phyloP scores from a whole-genome alignment of 129 eudicot species.

The Chrysanthemum lavandulifolium region DNA sequence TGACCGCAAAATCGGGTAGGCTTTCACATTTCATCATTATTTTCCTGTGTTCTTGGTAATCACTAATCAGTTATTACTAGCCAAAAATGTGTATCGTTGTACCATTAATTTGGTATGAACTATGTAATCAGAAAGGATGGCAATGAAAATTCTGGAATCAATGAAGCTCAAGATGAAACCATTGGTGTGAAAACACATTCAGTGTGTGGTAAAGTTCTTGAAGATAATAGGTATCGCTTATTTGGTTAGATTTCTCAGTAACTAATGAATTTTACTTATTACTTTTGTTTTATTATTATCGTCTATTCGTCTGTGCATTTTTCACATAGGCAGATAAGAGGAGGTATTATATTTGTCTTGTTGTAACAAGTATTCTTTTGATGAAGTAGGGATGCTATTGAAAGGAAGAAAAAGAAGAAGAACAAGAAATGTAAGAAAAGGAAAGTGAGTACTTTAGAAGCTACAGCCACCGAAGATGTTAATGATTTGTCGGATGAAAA shows the following conservation, averaged over 20 bases:
- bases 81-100: not conserved
- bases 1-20: constrained; percentile 19
- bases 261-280: not conserved
- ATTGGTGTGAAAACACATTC: constrained; percentile 17
- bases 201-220: constrained; percentile 15
- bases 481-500: not conserved
- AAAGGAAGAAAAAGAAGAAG: constrained; percentile 8
- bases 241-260: not conserved
- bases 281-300: not conserved
- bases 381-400: constrained; percentile 13
- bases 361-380: not conserved
- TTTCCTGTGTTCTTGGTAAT: not conserved
- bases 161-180: constrained; percentile 11
- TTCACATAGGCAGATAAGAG: not conserved
- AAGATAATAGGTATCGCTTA: constrained; percentile 25
- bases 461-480: constrained; percentile 15
- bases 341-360: not conserved
- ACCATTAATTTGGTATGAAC: not conserved
- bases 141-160: not conserved
- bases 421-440: constrained; percentile 9
- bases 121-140: constrained; percentile 16
- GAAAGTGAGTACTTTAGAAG: not conserved
- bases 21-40: not conserved
- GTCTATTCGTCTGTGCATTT: not conserved
- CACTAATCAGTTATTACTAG: not conserved